Evolutionary conservation across 2,329 filamentous ascomycete species (phyloP).

Genomic region (Cordyceps javanica): DNA sequence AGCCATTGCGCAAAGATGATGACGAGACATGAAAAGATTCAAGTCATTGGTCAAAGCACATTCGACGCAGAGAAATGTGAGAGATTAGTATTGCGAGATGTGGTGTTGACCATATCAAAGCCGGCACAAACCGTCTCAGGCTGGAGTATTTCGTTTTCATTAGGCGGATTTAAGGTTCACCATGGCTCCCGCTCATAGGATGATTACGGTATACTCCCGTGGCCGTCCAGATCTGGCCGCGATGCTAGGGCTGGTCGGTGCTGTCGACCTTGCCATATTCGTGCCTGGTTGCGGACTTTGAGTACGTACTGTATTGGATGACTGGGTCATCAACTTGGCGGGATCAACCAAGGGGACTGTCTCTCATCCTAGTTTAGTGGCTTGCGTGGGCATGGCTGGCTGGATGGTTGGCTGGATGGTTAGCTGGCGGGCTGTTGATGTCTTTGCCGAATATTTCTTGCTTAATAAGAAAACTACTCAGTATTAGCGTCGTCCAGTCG

Average conservation of each 20-base stretch:
- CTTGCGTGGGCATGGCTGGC: neutral
- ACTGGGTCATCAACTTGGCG: no score
- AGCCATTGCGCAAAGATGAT: neutral
- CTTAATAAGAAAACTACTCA: neutral
- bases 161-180: neutral
- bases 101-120: neutral
- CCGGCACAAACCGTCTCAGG: neutral
- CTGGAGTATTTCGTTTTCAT: neutral
- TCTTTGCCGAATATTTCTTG: no score
- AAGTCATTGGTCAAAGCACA: neutral
- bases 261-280: neutral
- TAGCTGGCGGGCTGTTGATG: neutral
- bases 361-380: no score
- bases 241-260: neutral
- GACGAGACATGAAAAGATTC: neutral
- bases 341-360: no score
- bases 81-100: neutral
- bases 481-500: neutral
- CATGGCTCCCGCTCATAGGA: neutral
- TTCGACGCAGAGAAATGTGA: no score
- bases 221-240: neutral
- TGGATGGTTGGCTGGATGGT: neutral
- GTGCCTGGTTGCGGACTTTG: neutral
- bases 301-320: no score
- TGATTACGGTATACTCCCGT: slow-evolving; percentile 2